Conservation (phyloP, 805 yeast species). For the Cyberlindnera xishuangbannaensis region DNA sequence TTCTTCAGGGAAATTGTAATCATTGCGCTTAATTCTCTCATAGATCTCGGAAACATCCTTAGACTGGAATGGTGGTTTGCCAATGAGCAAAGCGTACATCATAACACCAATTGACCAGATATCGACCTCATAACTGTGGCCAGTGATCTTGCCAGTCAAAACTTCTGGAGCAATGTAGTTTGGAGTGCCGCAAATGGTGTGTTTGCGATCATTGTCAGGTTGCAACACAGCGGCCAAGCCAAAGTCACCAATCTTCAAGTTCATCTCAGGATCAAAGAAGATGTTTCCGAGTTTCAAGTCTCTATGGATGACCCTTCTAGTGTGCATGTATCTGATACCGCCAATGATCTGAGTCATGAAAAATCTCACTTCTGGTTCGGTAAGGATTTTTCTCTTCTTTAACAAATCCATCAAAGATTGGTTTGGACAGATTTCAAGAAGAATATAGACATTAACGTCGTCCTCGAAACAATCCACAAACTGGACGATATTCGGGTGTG, state of each 20-base stretch:
- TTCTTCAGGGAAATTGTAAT: slow-evolving; percentile 71
- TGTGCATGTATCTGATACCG: slow-evolving; percentile 88
- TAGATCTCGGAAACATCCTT: slow-evolving; percentile 90
- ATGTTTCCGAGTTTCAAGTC: slow-evolving; percentile 95
- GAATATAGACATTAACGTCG: slow-evolving; percentile 85
- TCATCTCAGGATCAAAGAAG: slow-evolving; percentile 90
- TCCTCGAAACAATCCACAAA: slow-evolving; percentile 97
- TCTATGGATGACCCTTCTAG: slow-evolving; percentile 88
- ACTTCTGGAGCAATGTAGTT: slow-evolving; percentile 99
- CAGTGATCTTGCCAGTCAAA: slow-evolving; percentile 76
- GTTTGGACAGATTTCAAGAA: slow-evolving; percentile 91
- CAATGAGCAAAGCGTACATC: slow-evolving; percentile 86
- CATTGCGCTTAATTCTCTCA: slow-evolving; percentile 81
- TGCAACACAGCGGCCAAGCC: slow-evolving; percentile 96
- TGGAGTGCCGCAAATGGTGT: slow-evolving; percentile 97
- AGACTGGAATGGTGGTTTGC: slow-evolving; percentile 97
- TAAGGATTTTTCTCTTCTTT: slow-evolving; percentile 73
- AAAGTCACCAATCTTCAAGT: slow-evolving; percentile 93
- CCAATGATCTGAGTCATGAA: slow-evolving; percentile 92
- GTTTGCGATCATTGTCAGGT: slow-evolving; percentile 64
- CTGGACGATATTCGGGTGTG: slow-evolving; percentile 85
- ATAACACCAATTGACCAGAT: slow-evolving; percentile 98
- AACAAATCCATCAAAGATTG: slow-evolving; percentile 91
- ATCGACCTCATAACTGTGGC: slow-evolving; percentile 93
- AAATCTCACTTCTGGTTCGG: slow-evolving; percentile 87